Percentiles rank a stretch among this genome's conserved stretches.
Evolutionary conservation across 2,329 filamentous ascomycete genomes (phyloP).

Genomic region (Penicillium freii): DNA sequence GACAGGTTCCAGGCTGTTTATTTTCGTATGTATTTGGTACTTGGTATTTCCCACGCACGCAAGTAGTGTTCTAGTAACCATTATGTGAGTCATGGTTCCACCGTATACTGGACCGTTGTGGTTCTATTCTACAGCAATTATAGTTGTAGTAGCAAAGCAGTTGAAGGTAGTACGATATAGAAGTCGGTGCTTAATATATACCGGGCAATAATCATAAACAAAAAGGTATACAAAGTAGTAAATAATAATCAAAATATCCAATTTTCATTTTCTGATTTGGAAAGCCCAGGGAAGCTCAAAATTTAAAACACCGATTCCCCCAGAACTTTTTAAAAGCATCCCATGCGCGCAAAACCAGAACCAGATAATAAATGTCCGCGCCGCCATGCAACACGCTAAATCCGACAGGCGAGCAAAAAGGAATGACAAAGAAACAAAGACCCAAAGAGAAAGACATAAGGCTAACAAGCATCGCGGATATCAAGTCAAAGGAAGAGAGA

Average conservation of each 20-base stretch:
- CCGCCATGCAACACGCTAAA: constrained; percentile 17
- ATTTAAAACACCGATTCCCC: constrained; percentile 2
- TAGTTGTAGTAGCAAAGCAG: no score
- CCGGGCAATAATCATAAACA: background rate
- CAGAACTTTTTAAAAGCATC: constrained; percentile 7
- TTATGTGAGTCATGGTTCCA: background rate
- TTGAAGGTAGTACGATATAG: background rate
- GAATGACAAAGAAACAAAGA: background rate
- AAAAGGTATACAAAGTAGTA: background rate
- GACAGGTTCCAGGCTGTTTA: background rate
- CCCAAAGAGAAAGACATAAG: background rate
- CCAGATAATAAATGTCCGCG: constrained; percentile 6
- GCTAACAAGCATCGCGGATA: background rate
- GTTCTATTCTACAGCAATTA: background rate
- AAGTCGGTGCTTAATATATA: background rate
- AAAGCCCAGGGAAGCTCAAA: constrained; percentile 3
- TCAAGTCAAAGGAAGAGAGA: background rate
- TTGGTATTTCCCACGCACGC: background rate
- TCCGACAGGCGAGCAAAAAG: background rate
- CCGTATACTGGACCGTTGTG: no score
- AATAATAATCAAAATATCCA: background rate
- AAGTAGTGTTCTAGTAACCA: background rate
- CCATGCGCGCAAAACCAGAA: background rate
- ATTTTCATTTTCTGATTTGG: constrained; percentile 1
- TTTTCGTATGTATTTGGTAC: background rate